Conservation (phyloP, 2,329 filamentous ascomycete genomes). For the Arthrobotrys entomopaga region DNA sequence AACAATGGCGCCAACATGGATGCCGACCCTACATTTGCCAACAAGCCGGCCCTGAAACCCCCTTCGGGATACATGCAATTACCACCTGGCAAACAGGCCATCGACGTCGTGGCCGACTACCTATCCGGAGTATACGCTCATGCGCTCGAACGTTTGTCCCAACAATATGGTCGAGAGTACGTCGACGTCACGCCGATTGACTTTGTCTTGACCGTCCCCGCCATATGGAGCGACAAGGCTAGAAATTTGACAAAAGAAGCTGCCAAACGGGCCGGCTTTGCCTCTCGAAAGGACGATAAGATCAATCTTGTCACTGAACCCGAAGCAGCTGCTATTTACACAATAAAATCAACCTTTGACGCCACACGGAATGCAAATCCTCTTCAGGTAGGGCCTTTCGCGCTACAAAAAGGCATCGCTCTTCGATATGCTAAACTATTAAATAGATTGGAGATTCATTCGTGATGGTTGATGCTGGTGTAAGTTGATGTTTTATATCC, state of each 20-base stretch:
- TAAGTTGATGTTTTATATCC: conserved; percentile 61
- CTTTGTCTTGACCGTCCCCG: conserved; percentile 70
- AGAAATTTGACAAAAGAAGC: conserved; percentile 67
- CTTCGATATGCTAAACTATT: conserved; percentile 25
- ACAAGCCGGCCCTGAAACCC: conserved; percentile 41
- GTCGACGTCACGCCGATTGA: conserved; percentile 65
- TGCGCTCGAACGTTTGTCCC: conserved; percentile 64
- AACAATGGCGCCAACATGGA: conserved; percentile 49
- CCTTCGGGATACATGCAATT: conserved; percentile 54
- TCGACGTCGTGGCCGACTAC: conserved; percentile 65
- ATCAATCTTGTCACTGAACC: conserved; percentile 59
- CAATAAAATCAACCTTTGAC: conserved; percentile 56
- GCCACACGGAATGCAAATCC: conserved; percentile 30
- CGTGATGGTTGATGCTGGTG: conserved; percentile 68
- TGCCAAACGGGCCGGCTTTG: conserved; percentile 60
- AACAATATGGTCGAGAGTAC: conserved; percentile 63
- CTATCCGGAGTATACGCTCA: conserved; percentile 66
- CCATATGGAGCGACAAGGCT: conserved; percentile 69
- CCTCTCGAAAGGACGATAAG: conserved; percentile 50
- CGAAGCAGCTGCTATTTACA: conserved; percentile 60
- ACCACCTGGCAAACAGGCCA: conserved; percentile 57
- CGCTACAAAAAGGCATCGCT: background rate
- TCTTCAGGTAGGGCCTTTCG: conserved; percentile 16
- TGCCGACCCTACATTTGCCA: conserved; percentile 53
- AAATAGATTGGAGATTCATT: conserved; percentile 65